Percentiles rank a stretch among this genome's conserved stretches.
Evolutionary conservation across 441 rosid genomes (phyloP).

Genomic region (Euphorbia celastroides): DNA sequence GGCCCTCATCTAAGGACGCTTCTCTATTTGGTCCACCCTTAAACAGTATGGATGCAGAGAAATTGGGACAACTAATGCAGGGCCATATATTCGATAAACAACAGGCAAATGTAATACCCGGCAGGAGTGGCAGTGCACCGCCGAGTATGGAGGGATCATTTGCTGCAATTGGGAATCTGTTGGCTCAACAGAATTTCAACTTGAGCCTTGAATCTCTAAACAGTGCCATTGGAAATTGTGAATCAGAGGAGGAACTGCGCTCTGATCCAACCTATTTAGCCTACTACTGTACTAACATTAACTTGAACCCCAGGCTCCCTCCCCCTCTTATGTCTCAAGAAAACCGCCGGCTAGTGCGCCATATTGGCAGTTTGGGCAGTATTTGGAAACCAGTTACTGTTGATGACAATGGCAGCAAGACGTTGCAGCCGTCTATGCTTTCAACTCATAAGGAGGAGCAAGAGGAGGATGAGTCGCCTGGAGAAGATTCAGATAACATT

Average conservation of each 20-base stretch:
- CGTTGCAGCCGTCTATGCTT: slow-evolving; percentile 39
- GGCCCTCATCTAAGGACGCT: slow-evolving; percentile 56
- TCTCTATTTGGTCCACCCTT: slow-evolving; percentile 47
- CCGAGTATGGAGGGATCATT: slow-evolving; percentile 95
- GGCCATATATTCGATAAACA: slow-evolving; percentile 48
- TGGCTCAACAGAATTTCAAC: slow-evolving; percentile 51
- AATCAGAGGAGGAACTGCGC: slow-evolving; percentile 67
- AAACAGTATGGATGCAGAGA: slow-evolving; percentile 61
- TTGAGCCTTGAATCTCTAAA: slow-evolving; percentile 50
- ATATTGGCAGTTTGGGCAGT: slow-evolving; percentile 59
- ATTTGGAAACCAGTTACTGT: slow-evolving; percentile 35
- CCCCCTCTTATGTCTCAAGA: slow-evolving; percentile 84
- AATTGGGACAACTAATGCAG: slow-evolving; percentile 58
- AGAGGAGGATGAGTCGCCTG: slow-evolving; percentile 62
- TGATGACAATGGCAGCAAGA: slow-evolving; percentile 47
- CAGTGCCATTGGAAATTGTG: slow-evolving; percentile 45
- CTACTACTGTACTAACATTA: slow-evolving; percentile 73
- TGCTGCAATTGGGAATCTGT: slow-evolving; percentile 66
- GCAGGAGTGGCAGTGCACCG: slow-evolving; percentile 92
- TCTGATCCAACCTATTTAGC: slow-evolving; percentile 83
- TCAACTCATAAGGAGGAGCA: slow-evolving; percentile 78
- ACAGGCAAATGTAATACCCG: slow-evolving; percentile 41
- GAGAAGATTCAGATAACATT: slow-evolving; percentile 25
- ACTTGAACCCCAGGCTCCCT: slow-evolving; percentile 92
- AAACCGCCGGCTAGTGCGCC: slow-evolving; percentile 58